Evolutionary conservation across 805 yeast species (phyloP), one percentile per base, ranked within the genome.

Genomic region (Barnettozyma sucrosica): DNA sequence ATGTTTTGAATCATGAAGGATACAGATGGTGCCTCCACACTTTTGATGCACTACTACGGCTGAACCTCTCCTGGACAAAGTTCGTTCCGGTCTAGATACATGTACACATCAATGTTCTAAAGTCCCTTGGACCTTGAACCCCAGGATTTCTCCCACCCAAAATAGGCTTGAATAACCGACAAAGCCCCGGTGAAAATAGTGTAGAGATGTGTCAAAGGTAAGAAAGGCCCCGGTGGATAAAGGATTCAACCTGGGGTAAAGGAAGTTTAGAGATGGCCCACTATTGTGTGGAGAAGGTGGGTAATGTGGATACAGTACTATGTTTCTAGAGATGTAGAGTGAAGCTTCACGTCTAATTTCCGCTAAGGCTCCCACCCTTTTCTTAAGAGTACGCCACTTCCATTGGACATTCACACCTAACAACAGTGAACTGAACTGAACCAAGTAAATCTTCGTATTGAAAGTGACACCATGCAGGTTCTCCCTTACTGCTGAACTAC

Each of bases 181-280:
- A 19, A 3, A 20, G n/a, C 25, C 41, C 41, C 41, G 41, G 41
- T 37, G 28, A 37, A 37, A 37, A 37, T 28, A 37, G 41, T 37
- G 28, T 37, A 23, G 41, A 13, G 41, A 23, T 37, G 37, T 34
- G 37, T 34, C 37, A 34, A 34, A 16, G 25, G 40, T 21, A 20
- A 5, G 14, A 20, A 16, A 26, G 5, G 32, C 36, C 41, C 46
- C 41, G 41, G 46, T 42, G 33, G 20, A 25, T 24, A 11, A 13
- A 25, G 44, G 38, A 14, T 23, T 18, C 14, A 43, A 19, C 28
- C 46, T 43, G 46, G 46, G 43, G 49, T 26, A 42, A 36, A 33
- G 30, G 41, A 25, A 25, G 21, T 24, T 39, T n/a, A 19, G 18
- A 14, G 20, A 33, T 33, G n/a, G n/a, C 19, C 36, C 34, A 23